These are phyloP conservation scores for Clonostachys solani DNA, from an alignment of 2,329 filamentous ascomycete species.

Conservation along the genomic window DNA sequence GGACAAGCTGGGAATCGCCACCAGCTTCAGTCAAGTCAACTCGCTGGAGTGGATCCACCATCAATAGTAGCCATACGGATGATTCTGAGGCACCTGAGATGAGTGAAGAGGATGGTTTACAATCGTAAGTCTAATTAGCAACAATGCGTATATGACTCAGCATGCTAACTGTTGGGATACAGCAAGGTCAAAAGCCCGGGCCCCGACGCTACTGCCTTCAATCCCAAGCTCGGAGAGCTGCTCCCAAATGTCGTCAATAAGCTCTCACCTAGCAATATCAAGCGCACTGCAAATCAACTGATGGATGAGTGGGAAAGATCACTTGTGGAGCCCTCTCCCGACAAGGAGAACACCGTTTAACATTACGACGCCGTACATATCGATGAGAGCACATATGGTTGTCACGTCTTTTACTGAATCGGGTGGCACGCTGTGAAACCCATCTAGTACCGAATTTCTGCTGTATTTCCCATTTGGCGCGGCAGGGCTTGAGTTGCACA, in stretches of 20 bases:
- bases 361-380: no score
- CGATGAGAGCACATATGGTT: no score
- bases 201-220: background rate
- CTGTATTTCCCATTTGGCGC: no score
- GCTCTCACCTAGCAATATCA: conserved; percentile 70
- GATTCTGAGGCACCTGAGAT: conserved; percentile 46
- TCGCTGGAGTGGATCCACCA: conserved; percentile 61
- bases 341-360: conserved; percentile 22
- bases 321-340: conserved; percentile 13
- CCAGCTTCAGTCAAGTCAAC: conserved; percentile 50
- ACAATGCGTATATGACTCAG: conserved; percentile 18
- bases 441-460: no score
- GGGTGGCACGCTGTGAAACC: no score
- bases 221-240: conserved; percentile 46
- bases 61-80: conserved; percentile 31
- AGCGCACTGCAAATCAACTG: conserved; percentile 76
- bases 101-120: conserved; percentile 36
- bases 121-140: conserved; percentile 37
- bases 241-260: conserved; percentile 70
- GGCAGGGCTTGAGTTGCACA: no score
- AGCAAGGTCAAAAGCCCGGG: background rate
- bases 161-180: background rate
- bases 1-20: conserved; percentile 60
- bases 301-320: conserved; percentile 88
- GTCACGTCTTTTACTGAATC: no score